Conservation (phyloP, 2,329 filamentous ascomycete genomes). For the Incumbomyces delicatus region DNA sequence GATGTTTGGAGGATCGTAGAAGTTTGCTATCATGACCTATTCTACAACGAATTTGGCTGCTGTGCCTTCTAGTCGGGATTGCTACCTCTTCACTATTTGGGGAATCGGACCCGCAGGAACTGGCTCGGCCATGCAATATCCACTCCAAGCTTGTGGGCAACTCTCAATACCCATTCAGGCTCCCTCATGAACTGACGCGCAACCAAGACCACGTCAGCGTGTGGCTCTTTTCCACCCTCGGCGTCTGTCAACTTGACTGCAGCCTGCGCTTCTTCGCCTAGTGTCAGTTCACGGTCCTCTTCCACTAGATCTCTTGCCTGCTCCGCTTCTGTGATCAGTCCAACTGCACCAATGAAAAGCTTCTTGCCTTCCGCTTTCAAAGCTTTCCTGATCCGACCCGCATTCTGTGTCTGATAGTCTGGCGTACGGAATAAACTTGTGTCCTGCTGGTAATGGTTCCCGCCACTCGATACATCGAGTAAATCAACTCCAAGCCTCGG, state of each 20-base stretch:
- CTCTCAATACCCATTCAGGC: conserved; percentile 45
- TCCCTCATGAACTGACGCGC: conserved; percentile 47
- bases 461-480: conserved; percentile 71
- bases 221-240: conserved; percentile 14
- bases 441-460: conserved; percentile 40
- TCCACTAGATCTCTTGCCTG: conserved; percentile 41
- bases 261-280: conserved; percentile 16
- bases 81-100: conserved; percentile 9
- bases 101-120: conserved; percentile 28
- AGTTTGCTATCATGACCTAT: too few relatives aligned
- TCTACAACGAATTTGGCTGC: too few relatives aligned
- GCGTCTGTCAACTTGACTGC: conserved; percentile 18
- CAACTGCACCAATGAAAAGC: conserved; percentile 44
- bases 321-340: conserved; percentile 44
- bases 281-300: conserved; percentile 17
- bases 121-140: conserved; percentile 41
- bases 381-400: conserved; percentile 34
- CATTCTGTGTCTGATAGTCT: conserved; percentile 44
- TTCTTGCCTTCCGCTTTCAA: conserved; percentile 28
- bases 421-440: conserved; percentile 32
- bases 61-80: too few relatives aligned
- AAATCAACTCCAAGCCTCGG: conserved; percentile 68
- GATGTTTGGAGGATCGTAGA: too few relatives aligned
- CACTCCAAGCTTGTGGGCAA: conserved; percentile 40
- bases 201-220: conserved; percentile 41